Conservation (phyloP, 495 filamentous ascomycete species). For the Trichocladium uniseriatum region DNA sequence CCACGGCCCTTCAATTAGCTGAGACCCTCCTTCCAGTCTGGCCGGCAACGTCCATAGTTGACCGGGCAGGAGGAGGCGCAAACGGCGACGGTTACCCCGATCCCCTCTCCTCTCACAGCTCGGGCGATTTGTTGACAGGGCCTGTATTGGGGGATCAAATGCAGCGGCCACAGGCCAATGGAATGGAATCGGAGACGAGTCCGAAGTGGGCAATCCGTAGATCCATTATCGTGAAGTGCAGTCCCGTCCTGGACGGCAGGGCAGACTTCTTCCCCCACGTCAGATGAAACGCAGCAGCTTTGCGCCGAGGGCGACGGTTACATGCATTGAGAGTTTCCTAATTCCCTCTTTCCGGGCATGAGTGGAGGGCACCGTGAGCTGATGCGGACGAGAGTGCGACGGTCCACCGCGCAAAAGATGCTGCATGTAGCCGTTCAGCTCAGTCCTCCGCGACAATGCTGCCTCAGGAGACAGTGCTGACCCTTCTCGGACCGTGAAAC, state of each 20-base stretch:
- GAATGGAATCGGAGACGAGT: neutral
- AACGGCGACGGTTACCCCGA: neutral
- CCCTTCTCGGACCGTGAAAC: constrained; percentile 8
- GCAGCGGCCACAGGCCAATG: neutral
- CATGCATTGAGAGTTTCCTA: constrained; percentile 10
- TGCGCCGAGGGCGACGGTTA: neutral
- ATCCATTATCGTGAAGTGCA: neutral
- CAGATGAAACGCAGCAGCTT: constrained; percentile 1
- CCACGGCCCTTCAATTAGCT: neutral
- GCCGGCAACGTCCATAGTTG: no score
- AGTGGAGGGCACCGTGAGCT: constrained; percentile 11
- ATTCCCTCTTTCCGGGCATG: constrained; percentile 12
- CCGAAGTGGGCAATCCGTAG: constrained; percentile 10
- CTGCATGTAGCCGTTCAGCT: neutral
- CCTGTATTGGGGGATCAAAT: neutral
- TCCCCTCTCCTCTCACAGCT: neutral
- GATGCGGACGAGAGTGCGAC: neutral
- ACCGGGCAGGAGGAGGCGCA: no score
- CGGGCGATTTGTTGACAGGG: neutral
- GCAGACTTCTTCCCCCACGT: constrained; percentile 3
- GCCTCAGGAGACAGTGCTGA: neutral
- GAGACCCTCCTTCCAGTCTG: neutral
- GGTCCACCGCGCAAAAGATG: neutral
- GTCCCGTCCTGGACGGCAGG: neutral
- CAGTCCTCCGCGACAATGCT: no score